Evolutionary conservation across 352 stramenopile species (phyloP).

Genomic region (Peronospora tabacina): DNA sequence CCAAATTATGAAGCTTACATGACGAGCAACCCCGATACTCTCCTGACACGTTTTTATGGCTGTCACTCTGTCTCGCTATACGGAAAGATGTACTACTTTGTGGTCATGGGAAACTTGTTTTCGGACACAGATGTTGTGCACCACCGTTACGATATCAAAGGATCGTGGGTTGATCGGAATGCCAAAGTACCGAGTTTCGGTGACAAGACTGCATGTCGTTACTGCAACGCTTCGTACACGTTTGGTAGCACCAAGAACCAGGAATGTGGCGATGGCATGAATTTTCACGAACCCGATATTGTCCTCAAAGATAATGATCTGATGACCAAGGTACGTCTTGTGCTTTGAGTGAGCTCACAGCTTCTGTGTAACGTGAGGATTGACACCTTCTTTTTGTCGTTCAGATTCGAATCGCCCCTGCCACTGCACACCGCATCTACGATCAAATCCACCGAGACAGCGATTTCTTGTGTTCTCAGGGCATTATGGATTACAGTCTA

Average conservation of each 20-base stretch:
- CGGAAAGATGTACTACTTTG: slow-evolving; percentile 89
- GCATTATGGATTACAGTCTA: slow-evolving; percentile 90
- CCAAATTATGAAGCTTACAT: slow-evolving; percentile 84
- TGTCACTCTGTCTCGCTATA: slow-evolving; percentile 86
- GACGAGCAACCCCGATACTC: slow-evolving; percentile 67
- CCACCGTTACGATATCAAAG: slow-evolving; percentile 89
- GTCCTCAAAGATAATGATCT: slow-evolving; percentile 87
- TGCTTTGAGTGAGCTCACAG: neutral
- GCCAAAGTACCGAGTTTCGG: slow-evolving; percentile 73
- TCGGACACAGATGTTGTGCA: slow-evolving; percentile 81
- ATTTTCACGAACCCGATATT: slow-evolving; percentile 85
- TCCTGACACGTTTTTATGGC: slow-evolving; percentile 87
- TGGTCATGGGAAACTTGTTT: slow-evolving; percentile 90
- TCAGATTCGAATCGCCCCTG: slow-evolving; percentile 71
- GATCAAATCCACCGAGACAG: slow-evolving; percentile 85
- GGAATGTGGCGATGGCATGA: slow-evolving; percentile 78
- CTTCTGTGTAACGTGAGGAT: neutral
- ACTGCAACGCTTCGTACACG: slow-evolving; percentile 84
- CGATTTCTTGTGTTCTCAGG: slow-evolving; percentile 82
- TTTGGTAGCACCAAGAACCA: slow-evolving; percentile 82
- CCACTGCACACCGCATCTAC: slow-evolving; percentile 75
- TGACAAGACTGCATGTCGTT: slow-evolving; percentile 74
- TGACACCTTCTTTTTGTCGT: neutral
- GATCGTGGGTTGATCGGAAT: slow-evolving; percentile 84
- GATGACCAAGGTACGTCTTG: slow-evolving; percentile 63